phyloP scores from a whole-genome alignment of 768 basidiomycete genomes.

The Mycena vitilis region DNA sequence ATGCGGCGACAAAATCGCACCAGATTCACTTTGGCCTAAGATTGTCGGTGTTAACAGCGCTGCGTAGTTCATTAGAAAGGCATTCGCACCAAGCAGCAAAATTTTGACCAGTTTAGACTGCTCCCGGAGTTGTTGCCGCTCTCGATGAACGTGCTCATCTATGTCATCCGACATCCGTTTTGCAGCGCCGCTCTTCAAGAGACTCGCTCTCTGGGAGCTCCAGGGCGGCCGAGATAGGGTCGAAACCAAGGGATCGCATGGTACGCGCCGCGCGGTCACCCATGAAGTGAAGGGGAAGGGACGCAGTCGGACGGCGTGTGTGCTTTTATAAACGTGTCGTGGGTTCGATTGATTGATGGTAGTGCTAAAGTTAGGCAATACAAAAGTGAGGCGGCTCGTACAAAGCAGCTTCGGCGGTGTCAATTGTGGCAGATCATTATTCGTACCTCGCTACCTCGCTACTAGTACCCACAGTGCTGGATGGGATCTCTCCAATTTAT shows the following conservation, averaged over 20 bases:
- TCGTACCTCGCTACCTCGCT: too few species aligned
- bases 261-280: too few species aligned
- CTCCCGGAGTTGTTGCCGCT: constrained; percentile 63
- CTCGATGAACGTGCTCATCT: constrained; percentile 70
- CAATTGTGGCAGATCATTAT: too few species aligned
- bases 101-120: constrained; percentile 64
- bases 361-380: too few species aligned
- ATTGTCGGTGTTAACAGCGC: background rate
- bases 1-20: constrained; percentile 47
- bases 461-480: too few species aligned
- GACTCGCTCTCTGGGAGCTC: constrained; percentile 68
- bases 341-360: too few species aligned
- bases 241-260: constrained; percentile 33
- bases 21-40: constrained; percentile 83
- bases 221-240: constrained; percentile 65
- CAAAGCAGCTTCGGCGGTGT: too few species aligned
- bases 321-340: too few species aligned
- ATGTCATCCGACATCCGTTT: constrained; percentile 71
- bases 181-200: constrained; percentile 60
- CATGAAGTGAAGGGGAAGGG: too few species aligned
- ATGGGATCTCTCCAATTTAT: too few species aligned
- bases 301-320: too few species aligned
- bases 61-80: background rate
- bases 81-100: constrained; percentile 63
- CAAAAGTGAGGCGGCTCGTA: too few species aligned